Conservation (phyloP, 495 filamentous ascomycete genomes). For the Podospora tetraspora region DNA sequence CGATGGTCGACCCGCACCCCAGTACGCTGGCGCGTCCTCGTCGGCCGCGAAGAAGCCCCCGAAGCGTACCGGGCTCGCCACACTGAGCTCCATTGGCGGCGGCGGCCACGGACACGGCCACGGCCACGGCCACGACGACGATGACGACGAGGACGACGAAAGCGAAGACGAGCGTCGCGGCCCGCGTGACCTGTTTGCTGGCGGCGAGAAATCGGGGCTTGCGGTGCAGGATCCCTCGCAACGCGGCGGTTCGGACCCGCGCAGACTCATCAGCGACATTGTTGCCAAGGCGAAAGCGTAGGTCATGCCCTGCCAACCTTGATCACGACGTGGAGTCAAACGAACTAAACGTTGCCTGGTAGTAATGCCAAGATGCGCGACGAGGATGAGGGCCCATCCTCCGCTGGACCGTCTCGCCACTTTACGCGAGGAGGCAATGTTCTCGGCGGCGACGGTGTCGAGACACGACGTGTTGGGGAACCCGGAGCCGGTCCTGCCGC, state of each 20-base stretch:
- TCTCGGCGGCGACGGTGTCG: slow-evolving; percentile 83
- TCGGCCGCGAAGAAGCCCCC: slow-evolving; percentile 37
- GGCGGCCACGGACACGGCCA: slow-evolving; percentile 42
- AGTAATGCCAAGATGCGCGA: slow-evolving; percentile 44
- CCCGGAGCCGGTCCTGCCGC: slow-evolving; percentile 41
- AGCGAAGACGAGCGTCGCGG: slow-evolving; percentile 56
- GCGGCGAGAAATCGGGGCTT: slow-evolving; percentile 92
- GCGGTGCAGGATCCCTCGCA: slow-evolving; percentile 82
- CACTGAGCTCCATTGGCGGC: slow-evolving; percentile 51
- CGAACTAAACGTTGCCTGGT: slow-evolving; percentile 5
- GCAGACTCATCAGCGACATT: slow-evolving; percentile 69
- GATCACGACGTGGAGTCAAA: neutral
- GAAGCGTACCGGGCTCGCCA: slow-evolving; percentile 51
- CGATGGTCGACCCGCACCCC: slow-evolving; percentile 49
- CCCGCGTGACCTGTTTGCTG: slow-evolving; percentile 81
- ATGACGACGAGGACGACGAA: slow-evolving; percentile 55
- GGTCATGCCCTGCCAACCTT: slow-evolving; percentile 15
- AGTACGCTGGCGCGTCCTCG: slow-evolving; percentile 33
- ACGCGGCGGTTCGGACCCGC: slow-evolving; percentile 49
- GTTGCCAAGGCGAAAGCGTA: slow-evolving; percentile 78
- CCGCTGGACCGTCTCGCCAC: slow-evolving; percentile 43
- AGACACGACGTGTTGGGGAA: slow-evolving; percentile 65
- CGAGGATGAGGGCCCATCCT: slow-evolving; percentile 39
- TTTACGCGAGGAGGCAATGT: slow-evolving; percentile 83
- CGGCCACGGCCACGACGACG: slow-evolving; percentile 53